A percentile compares a stretch with the other conserved stretches of the same genome.
phyloP scores from a whole-genome alignment of 257 asterid genomes.

The Coffea eugenioides region DNA sequence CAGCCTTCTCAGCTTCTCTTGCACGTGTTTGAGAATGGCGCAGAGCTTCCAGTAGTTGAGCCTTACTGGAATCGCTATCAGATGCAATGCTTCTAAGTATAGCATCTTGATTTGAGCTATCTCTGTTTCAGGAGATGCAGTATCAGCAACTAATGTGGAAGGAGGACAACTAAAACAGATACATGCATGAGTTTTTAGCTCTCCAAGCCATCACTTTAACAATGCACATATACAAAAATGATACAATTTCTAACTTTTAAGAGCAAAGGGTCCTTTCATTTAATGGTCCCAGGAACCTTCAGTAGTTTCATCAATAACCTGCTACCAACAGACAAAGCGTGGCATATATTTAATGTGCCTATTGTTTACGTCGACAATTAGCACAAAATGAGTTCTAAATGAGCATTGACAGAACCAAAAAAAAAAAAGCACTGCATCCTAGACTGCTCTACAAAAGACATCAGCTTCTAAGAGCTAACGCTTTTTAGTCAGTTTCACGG shows the following conservation, averaged over 20 bases:
- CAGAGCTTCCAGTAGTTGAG: slow-evolving; percentile 69
- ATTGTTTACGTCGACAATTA: too few relatives aligned
- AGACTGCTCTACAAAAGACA: too few relatives aligned
- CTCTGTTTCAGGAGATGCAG: slow-evolving; percentile 30
- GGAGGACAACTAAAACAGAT: neutral
- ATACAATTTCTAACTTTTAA: neutral
- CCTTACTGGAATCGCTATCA: slow-evolving; percentile 40
- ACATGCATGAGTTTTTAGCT: neutral
- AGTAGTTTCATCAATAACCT: neutral
- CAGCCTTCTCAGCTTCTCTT: slow-evolving; percentile 84
- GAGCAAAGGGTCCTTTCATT: neutral
- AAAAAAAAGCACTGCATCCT: too few relatives aligned
- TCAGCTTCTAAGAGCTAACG: too few relatives aligned
- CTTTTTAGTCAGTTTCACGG: too few relatives aligned
- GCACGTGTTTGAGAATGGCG: slow-evolving; percentile 94
- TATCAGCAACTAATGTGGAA: slow-evolving; percentile 3
- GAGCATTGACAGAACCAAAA: too few relatives aligned
- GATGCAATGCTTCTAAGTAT: slow-evolving; percentile 14
- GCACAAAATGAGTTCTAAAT: too few relatives aligned
- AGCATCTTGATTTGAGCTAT: slow-evolving; percentile 24
- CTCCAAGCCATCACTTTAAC: neutral
- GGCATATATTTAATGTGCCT: neutral
- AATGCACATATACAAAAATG: neutral
- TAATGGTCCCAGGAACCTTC: neutral
- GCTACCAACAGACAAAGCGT: neutral